phyloP scores from a whole-genome alignment of 2,329 filamentous ascomycete species.

The Fusarium chlamydosporum region DNA sequence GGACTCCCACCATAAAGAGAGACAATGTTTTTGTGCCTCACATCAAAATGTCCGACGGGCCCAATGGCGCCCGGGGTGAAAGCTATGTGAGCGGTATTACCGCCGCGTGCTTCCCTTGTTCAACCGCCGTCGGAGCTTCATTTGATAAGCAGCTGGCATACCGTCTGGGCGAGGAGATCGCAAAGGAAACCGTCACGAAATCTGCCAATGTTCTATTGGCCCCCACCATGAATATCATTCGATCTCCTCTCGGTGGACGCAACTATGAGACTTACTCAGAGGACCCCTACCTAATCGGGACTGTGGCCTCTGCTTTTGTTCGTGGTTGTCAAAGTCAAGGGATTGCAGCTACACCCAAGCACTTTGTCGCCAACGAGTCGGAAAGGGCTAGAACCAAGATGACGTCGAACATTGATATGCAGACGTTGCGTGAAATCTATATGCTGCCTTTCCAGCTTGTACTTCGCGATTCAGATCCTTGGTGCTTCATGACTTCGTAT shows the following conservation, averaged over 20 bases:
- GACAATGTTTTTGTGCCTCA: slow-evolving; percentile 16
- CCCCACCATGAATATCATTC: slow-evolving; percentile 17
- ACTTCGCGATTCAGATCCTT: slow-evolving; percentile 13
- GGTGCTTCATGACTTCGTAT: slow-evolving; percentile 26
- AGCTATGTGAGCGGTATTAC: slow-evolving; percentile 25
- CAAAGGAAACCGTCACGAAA: slow-evolving; percentile 13
- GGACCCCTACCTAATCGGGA: slow-evolving; percentile 3
- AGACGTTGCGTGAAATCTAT: slow-evolving; percentile 16
- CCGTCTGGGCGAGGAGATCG: slow-evolving; percentile 1
- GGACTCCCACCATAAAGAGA: slow-evolving; percentile 8
- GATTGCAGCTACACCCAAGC: slow-evolving; percentile 17
- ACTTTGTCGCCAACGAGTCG: slow-evolving; percentile 23
- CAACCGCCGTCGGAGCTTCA: not conserved
- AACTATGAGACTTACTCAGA: slow-evolving; percentile 29
- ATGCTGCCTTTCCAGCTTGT: slow-evolving; percentile 21
- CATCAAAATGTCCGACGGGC: slow-evolving; percentile 18
- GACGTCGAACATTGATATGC: slow-evolving; percentile 14
- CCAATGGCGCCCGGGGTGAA: slow-evolving; percentile 4
- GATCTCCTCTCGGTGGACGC: slow-evolving; percentile 11
- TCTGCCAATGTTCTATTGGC: slow-evolving; percentile 19
- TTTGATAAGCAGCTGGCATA: slow-evolving; percentile 2
- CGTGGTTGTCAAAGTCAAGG: slow-evolving; percentile 14
- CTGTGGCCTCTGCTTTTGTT: slow-evolving; percentile 17
- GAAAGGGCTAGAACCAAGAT: slow-evolving; percentile 17
- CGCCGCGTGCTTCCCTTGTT: slow-evolving; percentile 22